Conservation (phyloP, 2,329 filamentous ascomycete species). For the Alternaria viburni region DNA sequence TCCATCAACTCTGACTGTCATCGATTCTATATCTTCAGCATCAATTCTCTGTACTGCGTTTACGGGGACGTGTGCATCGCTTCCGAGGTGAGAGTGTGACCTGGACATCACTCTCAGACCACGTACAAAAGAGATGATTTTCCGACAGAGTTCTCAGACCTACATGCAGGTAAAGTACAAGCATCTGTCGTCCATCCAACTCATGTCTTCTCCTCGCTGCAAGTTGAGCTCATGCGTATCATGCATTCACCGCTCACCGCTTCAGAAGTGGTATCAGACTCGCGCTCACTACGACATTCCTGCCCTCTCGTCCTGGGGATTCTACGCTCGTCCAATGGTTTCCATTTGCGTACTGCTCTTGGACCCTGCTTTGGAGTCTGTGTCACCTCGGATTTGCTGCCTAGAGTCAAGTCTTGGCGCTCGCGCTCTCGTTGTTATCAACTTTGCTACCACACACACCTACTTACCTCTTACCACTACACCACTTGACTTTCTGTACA, state of each 20-base stretch:
- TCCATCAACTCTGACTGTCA: background rate
- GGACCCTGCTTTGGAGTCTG: background rate
- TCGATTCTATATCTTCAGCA: background rate
- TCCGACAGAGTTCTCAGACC: background rate
- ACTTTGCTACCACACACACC: background rate
- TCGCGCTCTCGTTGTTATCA: background rate
- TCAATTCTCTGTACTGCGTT: background rate
- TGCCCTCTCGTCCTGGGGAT: background rate
- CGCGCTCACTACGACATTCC: background rate
- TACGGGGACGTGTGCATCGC: rapidly evolving
- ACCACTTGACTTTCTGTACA: background rate
- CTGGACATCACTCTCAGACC: background rate
- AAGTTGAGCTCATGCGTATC: background rate
- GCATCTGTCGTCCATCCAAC: background rate
- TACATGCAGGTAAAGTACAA: background rate
- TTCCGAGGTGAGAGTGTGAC: background rate
- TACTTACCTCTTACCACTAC: background rate
- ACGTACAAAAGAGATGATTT: background rate
- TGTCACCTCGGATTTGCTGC: background rate
- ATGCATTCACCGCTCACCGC: background rate
- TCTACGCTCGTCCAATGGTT: background rate
- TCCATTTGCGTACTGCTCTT: background rate
- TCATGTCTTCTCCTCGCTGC: background rate
- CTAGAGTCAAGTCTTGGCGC: constrained; percentile 1
- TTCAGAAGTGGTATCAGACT: background rate